A percentile compares a stretch with the other conserved stretches of the same genome.
Conservation (phyloP, 345 rosid species). For the Ceriops tagal region DNA sequence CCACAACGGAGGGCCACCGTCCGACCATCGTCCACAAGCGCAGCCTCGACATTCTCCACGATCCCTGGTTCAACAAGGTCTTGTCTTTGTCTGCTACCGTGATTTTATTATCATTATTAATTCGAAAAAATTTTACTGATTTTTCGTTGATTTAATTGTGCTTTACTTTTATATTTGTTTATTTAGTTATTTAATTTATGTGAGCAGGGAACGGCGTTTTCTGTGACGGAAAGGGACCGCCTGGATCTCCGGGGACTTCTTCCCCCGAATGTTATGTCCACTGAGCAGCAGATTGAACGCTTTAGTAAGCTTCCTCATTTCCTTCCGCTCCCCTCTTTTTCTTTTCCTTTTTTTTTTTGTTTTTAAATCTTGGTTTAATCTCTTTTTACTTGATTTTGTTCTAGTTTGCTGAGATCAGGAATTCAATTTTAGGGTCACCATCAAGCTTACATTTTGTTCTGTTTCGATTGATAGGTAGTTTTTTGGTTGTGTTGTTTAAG, state of each 20-base stretch:
- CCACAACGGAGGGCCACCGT: slow-evolving; percentile 81
- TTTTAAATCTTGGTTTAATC: not conserved
- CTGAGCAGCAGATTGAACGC: slow-evolving; percentile 86
- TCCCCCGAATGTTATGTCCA: slow-evolving; percentile 81
- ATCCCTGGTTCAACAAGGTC: slow-evolving; percentile 99
- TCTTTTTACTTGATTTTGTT: not conserved
- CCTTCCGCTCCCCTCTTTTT: not conserved
- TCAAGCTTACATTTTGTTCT: too few species aligned
- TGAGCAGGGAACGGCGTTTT: slow-evolving; percentile 82
- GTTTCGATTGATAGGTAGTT: too few species aligned
- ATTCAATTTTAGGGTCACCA: too few species aligned
- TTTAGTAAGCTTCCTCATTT: slow-evolving; percentile 53
- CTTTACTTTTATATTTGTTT: not conserved
- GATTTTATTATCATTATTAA: not conserved
- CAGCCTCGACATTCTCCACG: slow-evolving; percentile 92
- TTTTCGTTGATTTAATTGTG: not conserved
- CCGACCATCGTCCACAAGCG: slow-evolving; percentile 94
- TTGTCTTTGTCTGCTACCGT: not conserved
- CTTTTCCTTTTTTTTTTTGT: not conserved
- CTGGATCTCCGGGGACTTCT: slow-evolving; percentile 96
- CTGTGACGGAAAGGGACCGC: slow-evolving; percentile 92
- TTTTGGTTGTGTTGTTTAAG: too few species aligned
- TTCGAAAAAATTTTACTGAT: not conserved
- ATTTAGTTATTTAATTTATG: not conserved
- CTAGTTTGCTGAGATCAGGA: not conserved